These are phyloP conservation scores for Candida yuanshanica DNA, from an alignment of 805 yeast genomes.

Conservation along the genomic window DNA sequence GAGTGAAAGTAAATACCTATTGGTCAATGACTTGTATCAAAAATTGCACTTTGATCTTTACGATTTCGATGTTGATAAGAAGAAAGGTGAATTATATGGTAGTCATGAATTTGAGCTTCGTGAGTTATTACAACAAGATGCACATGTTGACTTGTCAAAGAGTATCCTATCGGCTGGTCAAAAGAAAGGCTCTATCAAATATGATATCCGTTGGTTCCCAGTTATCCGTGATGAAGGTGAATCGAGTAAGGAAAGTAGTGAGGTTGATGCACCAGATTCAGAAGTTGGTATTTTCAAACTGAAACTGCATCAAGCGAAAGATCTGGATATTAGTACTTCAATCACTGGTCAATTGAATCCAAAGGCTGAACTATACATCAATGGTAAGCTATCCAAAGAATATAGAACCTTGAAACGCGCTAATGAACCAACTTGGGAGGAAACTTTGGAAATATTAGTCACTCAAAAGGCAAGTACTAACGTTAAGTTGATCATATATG, in stretches of 20 bases:
- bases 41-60: slow-evolving; percentile 49
- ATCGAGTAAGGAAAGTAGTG: slow-evolving; percentile 23
- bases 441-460: slow-evolving; percentile 54
- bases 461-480: slow-evolving; percentile 53
- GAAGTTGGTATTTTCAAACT: slow-evolving; percentile 72
- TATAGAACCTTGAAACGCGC: slow-evolving; percentile 60
- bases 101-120: slow-evolving; percentile 48
- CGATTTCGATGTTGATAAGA: slow-evolving; percentile 46
- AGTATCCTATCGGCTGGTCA: slow-evolving; percentile 37
- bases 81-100: slow-evolving; percentile 49
- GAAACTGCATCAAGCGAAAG: slow-evolving; percentile 52
- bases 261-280: slow-evolving; percentile 38
- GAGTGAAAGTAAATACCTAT: slow-evolving; percentile 58
- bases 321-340: slow-evolving; percentile 48
- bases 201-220: slow-evolving; percentile 44
- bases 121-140: slow-evolving; percentile 53
- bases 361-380: slow-evolving; percentile 59
- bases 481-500: slow-evolving; percentile 53
- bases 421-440: slow-evolving; percentile 72
- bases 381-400: slow-evolving; percentile 47
- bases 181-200: slow-evolving; percentile 52
- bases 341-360: slow-evolving; percentile 45
- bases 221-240: slow-evolving; percentile 15
- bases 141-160: slow-evolving; percentile 23
- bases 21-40: slow-evolving; percentile 52